These are phyloP conservation scores for Ustilago sp. DNA, from an alignment of 1,284 basidiomycete species.

Conservation along the genomic window DNA sequence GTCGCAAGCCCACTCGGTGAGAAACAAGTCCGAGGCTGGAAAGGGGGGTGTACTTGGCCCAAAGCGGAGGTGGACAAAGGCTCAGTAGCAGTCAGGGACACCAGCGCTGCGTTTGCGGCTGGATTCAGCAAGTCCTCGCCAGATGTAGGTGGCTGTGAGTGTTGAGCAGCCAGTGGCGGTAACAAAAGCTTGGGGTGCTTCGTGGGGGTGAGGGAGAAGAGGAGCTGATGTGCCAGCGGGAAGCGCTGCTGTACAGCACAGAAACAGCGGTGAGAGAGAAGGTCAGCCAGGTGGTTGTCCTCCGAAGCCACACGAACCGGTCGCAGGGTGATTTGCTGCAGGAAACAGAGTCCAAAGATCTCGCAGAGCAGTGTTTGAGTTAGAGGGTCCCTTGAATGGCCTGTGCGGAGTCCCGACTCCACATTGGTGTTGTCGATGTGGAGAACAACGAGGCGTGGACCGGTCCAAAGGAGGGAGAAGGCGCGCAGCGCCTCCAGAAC, in stretches of 20 bases:
- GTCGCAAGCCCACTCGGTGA: background rate
- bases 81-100: no score
- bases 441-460: background rate
- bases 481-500: background rate
- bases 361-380: background rate
- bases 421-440: background rate
- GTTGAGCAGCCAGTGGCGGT: background rate
- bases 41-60: background rate
- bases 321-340: background rate
- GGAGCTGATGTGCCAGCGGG: background rate
- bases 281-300: background rate
- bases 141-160: no score
- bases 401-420: background rate
- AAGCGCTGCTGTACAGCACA: background rate
- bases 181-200: background rate
- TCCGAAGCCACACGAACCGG: background rate
- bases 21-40: background rate
- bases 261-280: background rate
- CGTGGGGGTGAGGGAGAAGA: background rate
- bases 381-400: background rate
- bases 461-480: background rate
- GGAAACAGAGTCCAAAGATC: conserved; percentile 4
- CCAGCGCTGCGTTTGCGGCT: no score
- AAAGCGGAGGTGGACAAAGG: no score
- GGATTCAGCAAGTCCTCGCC: no score